Base-by-base conservation (phyloP, 2,329 filamentous ascomycete species). In the Colletotrichum sp. region DNA sequence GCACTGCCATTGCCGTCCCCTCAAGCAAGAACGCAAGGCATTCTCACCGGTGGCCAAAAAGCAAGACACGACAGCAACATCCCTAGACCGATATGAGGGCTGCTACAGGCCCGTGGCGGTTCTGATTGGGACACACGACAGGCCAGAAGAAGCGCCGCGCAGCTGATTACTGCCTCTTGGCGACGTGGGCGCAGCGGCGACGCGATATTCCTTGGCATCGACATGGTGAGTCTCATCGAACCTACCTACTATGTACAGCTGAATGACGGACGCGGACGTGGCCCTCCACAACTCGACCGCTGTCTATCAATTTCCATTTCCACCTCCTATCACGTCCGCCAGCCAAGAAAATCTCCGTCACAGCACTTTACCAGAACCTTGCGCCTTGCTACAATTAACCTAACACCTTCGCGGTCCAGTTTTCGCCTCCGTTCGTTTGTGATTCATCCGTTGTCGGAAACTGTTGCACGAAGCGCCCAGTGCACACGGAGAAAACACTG, bases 261-360 rank as follows among this genome's bases (percentile, higher is more conserved):
- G 59, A 26, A 59, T 76, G 70, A 68, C 69, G 57, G 74, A 65
- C 64, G 64, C 69, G 57, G 74, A 65, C 64, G 64, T 68, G 70
- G 63, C 64, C 68, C 49, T 49, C 57, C 26, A 24, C 65, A 60
- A 60, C 9, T 59, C 36, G 39, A 65, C 60, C 59, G 24, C 39
- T 44, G 15, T 52, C 68, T 21, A 28, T 44, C 44, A 30, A 59
- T 26, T 63, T 62, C 68, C 68, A 52, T 57, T 62, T 62, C 28
- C 18, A 30, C 28, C 28, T 62, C 59, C 59, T 26, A 59, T 28
- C 55, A 16, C 13, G 55, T 24, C 59, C 21, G 55, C 21, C 26
- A 28, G 55, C 21, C 55, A 59, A 28, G 55, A 24, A 59, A 18
- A 28, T 39, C 21, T 64, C 62, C 62, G 62, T 64, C 21, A 49